A percentile compares a stretch with the other conserved stretches of the same genome.
Conservation (phyloP, 306 rosid species). For the Sesbania bispinosa region DNA sequence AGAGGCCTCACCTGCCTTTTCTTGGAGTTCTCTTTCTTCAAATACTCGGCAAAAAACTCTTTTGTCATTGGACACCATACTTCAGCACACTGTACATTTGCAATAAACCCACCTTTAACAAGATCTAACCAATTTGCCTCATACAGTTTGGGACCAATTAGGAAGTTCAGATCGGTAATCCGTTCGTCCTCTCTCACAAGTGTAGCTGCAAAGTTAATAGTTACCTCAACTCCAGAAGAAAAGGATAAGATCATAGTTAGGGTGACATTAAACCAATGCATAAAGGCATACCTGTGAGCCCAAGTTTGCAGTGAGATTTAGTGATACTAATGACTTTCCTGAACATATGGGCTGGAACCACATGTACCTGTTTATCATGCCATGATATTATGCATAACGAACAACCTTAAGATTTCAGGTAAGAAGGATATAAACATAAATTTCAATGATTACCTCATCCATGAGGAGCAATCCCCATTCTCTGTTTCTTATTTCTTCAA, state of each 20-base stretch:
- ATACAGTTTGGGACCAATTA: conserved; percentile 92
- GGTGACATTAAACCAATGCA: conserved; percentile 2
- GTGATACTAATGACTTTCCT: conserved; percentile 91
- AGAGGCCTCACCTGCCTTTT: conserved; percentile 70
- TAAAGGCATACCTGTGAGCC: conserved; percentile 71
- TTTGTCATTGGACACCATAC: conserved; percentile 99
- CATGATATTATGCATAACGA: conserved; percentile 25
- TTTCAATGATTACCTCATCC: conserved; percentile 70
- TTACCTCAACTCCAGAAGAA: conserved; percentile 28
- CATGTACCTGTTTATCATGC: conserved; percentile 60
- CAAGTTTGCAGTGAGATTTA: conserved; percentile 98
- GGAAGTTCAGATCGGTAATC: conserved; percentile 86
- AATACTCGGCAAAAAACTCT: conserved; percentile 86
- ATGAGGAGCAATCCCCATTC: conserved; percentile 95
- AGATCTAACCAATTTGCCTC: conserved; percentile 98
- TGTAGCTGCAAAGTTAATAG: conserved; percentile 63
- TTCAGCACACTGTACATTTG: conserved; percentile 99
- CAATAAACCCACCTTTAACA: conserved; percentile 94
- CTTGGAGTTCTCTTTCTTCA: conserved; percentile 93
- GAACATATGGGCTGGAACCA: conserved; percentile 97
- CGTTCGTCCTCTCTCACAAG: conserved; percentile 97
- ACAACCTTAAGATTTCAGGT: conserved; percentile 13
- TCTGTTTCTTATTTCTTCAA: conserved; percentile 95
- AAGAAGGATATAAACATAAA: conserved; percentile 6
- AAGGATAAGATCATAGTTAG: conserved; percentile 16